Percentiles rank a stretch among this genome's conserved stretches.
These are phyloP conservation scores for Grammothele lineata DNA, from an alignment of 768 basidiomycete species.

Conservation along the genomic window DNA sequence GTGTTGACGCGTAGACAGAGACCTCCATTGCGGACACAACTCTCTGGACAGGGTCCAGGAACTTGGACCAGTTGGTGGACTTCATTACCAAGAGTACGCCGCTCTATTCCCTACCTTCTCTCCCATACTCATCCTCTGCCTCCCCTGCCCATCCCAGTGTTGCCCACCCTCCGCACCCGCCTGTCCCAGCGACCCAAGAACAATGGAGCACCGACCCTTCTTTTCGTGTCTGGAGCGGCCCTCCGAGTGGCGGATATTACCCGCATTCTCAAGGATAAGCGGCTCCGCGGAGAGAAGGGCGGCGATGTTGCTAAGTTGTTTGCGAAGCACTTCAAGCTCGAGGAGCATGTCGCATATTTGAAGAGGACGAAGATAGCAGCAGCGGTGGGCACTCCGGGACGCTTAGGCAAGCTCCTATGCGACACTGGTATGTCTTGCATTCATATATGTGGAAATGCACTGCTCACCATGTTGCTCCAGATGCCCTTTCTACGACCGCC, in stretches of 20 bases:
- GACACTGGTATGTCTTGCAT: conserved; percentile 51
- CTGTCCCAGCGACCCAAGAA: conserved; percentile 72
- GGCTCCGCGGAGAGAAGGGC: conserved; percentile 72
- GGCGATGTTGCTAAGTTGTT: conserved; percentile 95
- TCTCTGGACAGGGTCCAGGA: conserved; percentile 65
- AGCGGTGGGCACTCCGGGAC: conserved; percentile 89
- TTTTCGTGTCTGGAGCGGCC: conserved; percentile 86
- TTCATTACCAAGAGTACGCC: conserved; percentile 72
- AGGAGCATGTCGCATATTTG: conserved; percentile 83
- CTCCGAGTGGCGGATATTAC: conserved; percentile 89
- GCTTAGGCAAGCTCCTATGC: conserved; percentile 81
- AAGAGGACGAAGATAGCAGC: conserved; percentile 80
- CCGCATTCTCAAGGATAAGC: conserved; percentile 64
- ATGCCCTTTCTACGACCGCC: conserved; percentile 65
- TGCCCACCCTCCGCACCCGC: conserved; percentile 64
- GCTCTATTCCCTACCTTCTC: background rate
- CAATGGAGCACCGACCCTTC: conserved; percentile 80
- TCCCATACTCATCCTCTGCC: background rate
- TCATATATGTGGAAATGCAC: background rate
- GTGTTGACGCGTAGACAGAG: conserved; percentile 57
- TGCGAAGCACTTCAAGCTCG: conserved; percentile 89
- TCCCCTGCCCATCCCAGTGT: too few species aligned
- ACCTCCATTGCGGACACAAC: conserved; percentile 72
- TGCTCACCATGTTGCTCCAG: conserved; percentile 32
- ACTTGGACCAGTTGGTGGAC: conserved; percentile 63